These are phyloP conservation scores for Colletotrichum euphorbiae DNA, from an alignment of 2,329 filamentous ascomycete species.

Conservation along the genomic window DNA sequence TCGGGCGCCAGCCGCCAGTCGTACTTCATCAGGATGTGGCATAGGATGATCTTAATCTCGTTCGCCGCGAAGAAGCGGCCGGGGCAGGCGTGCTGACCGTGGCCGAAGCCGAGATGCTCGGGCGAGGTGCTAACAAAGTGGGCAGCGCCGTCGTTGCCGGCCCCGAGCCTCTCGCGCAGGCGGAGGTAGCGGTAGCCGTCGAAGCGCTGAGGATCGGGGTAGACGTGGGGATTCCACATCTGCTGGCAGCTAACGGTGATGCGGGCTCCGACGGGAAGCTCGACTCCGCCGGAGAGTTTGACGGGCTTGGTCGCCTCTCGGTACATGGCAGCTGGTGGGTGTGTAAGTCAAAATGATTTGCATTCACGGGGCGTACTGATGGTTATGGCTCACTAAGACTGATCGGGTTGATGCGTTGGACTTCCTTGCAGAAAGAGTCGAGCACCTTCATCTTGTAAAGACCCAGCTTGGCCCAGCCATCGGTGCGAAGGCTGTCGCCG, in stretches of 20 bases:
- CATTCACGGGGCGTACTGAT: too few relatives aligned
- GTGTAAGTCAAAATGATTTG: too few relatives aligned
- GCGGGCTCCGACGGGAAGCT: conserved; percentile 33
- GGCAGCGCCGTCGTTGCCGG: conserved; percentile 39
- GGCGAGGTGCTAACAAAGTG: conserved; percentile 48
- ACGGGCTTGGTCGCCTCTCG: conserved; percentile 29
- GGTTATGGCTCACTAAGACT: conserved; percentile 1
- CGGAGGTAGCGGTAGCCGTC: conserved; percentile 32
- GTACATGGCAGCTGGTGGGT: conserved; percentile 28
- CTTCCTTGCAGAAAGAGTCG: conserved; percentile 35
- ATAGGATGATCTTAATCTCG: conserved; percentile 51
- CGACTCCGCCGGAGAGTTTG: conserved; percentile 34
- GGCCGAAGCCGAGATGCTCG: conserved; percentile 49
- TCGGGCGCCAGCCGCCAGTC: conserved; percentile 42
- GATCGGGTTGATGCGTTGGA: conserved; percentile 28
- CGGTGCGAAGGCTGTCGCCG: conserved; percentile 37
- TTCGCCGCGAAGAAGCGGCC: conserved; percentile 53
- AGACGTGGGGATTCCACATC: conserved; percentile 29
- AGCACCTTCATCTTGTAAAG: conserved; percentile 37
- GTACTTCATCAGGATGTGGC: conserved; percentile 48
- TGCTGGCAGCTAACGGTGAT: conserved; percentile 28
- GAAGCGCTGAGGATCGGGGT: conserved; percentile 28
- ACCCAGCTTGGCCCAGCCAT: conserved; percentile 39
- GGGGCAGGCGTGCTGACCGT: conserved; percentile 53
- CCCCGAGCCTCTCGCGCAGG: conserved; percentile 33